phyloP scores from a whole-genome alignment of 2,329 filamentous ascomycete genomes.

The Pseudocercospora pini-densiflorae region DNA sequence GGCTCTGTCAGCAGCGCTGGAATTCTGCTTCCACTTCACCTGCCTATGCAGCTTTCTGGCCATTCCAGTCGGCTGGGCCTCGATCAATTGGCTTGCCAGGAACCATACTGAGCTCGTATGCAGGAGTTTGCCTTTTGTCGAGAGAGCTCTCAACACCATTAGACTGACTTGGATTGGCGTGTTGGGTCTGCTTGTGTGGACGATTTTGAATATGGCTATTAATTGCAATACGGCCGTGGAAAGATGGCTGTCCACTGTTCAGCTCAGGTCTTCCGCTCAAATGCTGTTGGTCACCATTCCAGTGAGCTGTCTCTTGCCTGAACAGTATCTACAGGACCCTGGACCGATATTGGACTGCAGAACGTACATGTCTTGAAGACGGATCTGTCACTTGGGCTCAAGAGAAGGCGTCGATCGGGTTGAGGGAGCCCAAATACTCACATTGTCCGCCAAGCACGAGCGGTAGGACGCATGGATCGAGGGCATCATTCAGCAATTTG shows the following conservation, averaged over 20 bases:
- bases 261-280: constrained; percentile 3
- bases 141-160: constrained; percentile 4
- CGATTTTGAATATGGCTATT: neutral
- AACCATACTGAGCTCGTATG: constrained; percentile 1
- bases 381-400: no score
- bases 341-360: neutral
- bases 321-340: neutral
- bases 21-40: constrained; percentile 6
- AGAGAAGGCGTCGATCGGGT: no score
- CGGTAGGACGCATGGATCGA: no score
- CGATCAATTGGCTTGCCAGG: neutral
- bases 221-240: neutral
- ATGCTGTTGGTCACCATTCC: constrained; percentile 6
- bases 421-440: no score
- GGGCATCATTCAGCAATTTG: no score
- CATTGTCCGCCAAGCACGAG: no score
- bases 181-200: neutral
- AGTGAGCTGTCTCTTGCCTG: neutral
- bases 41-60: neutral
- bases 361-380: neutral
- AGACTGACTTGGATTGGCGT: neutral
- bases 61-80: neutral
- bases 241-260: neutral
- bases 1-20: neutral
- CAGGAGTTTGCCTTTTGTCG: neutral